These are phyloP conservation scores for Lactifluus hygrophoroides DNA, from an alignment of 768 basidiomycete genomes.

Conservation along the genomic window DNA sequence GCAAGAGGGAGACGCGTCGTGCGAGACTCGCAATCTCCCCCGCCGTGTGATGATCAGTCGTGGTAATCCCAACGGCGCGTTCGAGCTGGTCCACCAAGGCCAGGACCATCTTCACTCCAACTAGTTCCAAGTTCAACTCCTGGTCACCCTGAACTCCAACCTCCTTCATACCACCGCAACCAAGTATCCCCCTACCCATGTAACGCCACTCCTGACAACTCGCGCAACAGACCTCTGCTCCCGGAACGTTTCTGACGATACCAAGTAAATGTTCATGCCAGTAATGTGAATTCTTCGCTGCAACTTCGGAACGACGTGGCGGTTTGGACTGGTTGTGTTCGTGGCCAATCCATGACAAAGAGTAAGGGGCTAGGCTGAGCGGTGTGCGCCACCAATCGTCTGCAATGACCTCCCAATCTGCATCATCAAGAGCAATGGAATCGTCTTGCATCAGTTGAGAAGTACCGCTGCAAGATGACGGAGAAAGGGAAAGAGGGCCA, in stretches of 20 bases:
- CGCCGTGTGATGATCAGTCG: not conserved
- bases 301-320: slow-evolving; percentile 2
- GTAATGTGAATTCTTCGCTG: slow-evolving; percentile 8
- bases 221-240: slow-evolving; percentile 8
- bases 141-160: slow-evolving; percentile 1
- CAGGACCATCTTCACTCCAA: slow-evolving; percentile 13
- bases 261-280: slow-evolving; percentile 12
- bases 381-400: slow-evolving; percentile 21
- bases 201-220: slow-evolving; percentile 15
- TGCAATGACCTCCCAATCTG: slow-evolving; percentile 18
- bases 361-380: slow-evolving; percentile 8
- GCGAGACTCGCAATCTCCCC: slow-evolving; percentile 12
- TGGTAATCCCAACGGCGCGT: slow-evolving; percentile 10
- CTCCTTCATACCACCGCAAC: slow-evolving; percentile 3
- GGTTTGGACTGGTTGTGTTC: not conserved
- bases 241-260: not conserved
- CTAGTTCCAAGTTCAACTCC: slow-evolving; percentile 11
- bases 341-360: slow-evolving; percentile 12
- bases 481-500: slow-evolving; percentile 15
- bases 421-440: slow-evolving; percentile 12
- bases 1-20: slow-evolving; percentile 19
- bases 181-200: not conserved
- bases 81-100: slow-evolving; percentile 11
- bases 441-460: slow-evolving; percentile 16
- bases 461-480: slow-evolving; percentile 7